Base-by-base conservation (phyloP, 441 rosid species). In the Euphorbia celastroides region DNA sequence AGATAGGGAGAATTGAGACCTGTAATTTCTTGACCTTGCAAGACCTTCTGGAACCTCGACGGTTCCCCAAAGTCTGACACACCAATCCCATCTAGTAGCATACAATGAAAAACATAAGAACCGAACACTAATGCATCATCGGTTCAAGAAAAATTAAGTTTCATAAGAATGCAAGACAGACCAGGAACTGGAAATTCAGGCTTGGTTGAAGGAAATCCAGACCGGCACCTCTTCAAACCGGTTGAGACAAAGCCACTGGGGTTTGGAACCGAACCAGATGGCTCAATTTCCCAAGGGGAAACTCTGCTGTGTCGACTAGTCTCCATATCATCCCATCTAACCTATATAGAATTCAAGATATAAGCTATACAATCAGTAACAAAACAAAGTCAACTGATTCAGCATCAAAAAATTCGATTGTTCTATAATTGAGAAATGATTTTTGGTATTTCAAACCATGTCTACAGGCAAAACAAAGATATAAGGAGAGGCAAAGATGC, bases 21-120 rank as follows among this genome's bases (percentile, higher is more conserved):
- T 65, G 78, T 77, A 70, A 81, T 91, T 93, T 93, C 99, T 93
- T 93, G 99, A 93, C 99, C 99, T 93, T 91, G 99, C 99, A 93
- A 93, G 97, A 91, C 96, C 95, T 90, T 89, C 81, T 83, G 99
- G 92, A 91, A 88, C 80, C 97, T 79, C 44, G 74, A 66, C 72
- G 99, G 83, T 81, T 89, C 99, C 86, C 85, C 86, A 72, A 83
- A 89, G 97, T 88, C 96, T 44, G 90, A 63, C 70, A 85, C 79
- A 52, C 83, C 89, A 74, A 79, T 76, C 66, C 93, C 93, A 75
- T 88, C 97, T 90, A 85, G 22, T 32, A 70, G 22, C 20, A 38
- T 3, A 38, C 5, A 62, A 70, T 16, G 16, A 44, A 0, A 14
- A 44, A 44, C 2, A 8, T 17, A 41, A 50, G 58, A 34, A 38